Percentiles rank a stretch among this genome's conserved stretches.
phyloP scores from a whole-genome alignment of 257 asterid species.

The Solanum chiquidenum region DNA sequence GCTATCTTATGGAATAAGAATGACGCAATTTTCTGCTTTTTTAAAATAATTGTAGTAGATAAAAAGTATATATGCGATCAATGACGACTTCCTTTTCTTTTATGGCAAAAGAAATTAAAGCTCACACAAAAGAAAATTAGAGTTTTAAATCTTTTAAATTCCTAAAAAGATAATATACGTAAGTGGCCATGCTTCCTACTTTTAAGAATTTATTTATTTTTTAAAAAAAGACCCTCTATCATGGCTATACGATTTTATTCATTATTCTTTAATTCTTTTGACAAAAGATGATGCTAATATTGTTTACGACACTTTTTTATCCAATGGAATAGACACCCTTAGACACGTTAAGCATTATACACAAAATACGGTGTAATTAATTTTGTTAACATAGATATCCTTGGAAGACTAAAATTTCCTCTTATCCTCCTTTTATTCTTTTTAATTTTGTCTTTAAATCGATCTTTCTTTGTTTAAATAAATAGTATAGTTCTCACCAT shows the following conservation, averaged over 20 bases:
- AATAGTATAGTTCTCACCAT: too few species aligned
- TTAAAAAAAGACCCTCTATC: not conserved
- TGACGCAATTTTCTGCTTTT: not conserved
- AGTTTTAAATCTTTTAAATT: not conserved
- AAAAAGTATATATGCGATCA: not conserved
- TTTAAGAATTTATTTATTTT: not conserved
- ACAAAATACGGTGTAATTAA: not conserved
- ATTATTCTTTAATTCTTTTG: not conserved
- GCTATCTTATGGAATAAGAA: not conserved
- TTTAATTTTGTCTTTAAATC: not conserved
- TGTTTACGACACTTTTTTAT: not conserved
- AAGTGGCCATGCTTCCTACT: not conserved
- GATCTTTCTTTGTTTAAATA: not conserved
- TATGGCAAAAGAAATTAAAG: not conserved
- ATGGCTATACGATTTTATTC: not conserved
- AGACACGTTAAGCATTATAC: not conserved
- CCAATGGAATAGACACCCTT: not conserved
- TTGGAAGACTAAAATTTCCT: not conserved
- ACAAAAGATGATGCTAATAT: not conserved
- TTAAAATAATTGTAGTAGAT: not conserved
- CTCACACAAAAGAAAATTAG: not conserved
- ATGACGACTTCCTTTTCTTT: not conserved
- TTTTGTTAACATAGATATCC: not conserved
- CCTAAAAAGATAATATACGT: not conserved
- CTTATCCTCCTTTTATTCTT: not conserved